Evolutionary conservation across 257 asterid species (phyloP).

Genomic region (Handroanthus guayacan): DNA sequence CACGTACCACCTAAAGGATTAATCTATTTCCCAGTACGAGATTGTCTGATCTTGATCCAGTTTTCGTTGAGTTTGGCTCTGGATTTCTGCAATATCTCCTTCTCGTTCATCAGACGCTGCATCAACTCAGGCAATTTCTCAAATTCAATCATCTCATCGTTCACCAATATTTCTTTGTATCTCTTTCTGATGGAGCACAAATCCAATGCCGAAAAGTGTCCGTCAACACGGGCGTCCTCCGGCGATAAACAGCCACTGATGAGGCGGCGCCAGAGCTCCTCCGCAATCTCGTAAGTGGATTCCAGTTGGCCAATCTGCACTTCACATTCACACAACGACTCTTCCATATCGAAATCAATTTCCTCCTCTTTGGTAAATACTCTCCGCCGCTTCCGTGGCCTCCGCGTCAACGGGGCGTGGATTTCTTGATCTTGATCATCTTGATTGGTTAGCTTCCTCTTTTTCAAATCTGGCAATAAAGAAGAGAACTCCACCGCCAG

Average conservation of each 20-base stretch:
- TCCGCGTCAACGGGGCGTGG: background rate
- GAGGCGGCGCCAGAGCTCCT: background rate
- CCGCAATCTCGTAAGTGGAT: background rate
- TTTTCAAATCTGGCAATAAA: constrained; percentile 23
- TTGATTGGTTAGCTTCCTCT: background rate
- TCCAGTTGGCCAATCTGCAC: constrained; percentile 10
- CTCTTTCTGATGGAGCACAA: background rate
- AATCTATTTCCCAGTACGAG: background rate
- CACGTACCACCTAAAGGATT: no score
- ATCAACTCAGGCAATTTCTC: background rate
- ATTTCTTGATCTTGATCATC: background rate
- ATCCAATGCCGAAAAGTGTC: background rate
- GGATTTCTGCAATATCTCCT: background rate
- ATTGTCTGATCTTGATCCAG: background rate
- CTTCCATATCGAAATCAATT: background rate
- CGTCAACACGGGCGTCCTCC: background rate
- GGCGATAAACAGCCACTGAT: background rate
- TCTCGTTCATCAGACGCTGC: background rate
- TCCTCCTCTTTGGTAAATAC: background rate
- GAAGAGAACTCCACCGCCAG: background rate
- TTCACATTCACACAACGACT: background rate
- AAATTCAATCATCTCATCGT: background rate
- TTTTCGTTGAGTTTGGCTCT: background rate
- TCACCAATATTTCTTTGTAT: background rate
- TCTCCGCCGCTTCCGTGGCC: background rate